Evolutionary conservation across 2,329 filamentous ascomycete species (phyloP).

Genomic region (Penicillium sp.): DNA sequence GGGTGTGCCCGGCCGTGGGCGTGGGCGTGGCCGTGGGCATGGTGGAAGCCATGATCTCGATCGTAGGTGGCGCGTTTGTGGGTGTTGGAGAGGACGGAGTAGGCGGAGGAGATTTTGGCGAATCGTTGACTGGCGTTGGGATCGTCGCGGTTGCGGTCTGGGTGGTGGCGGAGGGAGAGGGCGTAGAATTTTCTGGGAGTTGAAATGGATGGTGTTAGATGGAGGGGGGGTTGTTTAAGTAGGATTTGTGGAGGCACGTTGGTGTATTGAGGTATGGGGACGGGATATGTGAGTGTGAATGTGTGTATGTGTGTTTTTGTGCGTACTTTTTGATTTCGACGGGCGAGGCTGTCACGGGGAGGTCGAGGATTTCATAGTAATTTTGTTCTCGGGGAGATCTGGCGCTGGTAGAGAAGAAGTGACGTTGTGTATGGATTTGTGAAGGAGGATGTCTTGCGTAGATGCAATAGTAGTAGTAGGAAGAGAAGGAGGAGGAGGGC

Average conservation of each 20-base stretch:
- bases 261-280: too few species aligned
- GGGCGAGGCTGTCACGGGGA: constrained; percentile 63
- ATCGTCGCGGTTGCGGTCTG: constrained; percentile 78
- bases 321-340: constrained; percentile 76
- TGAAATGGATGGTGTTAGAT: background rate
- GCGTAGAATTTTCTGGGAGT: constrained; percentile 65
- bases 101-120: constrained; percentile 77
- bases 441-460: background rate
- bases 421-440: background rate
- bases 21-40: constrained; percentile 24
- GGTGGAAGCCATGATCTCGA: constrained; percentile 45
- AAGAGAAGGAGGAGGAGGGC: background rate
- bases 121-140: constrained; percentile 68
- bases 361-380: constrained; percentile 75
- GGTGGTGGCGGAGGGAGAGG: constrained; percentile 87
- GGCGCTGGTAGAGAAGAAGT: constrained; percentile 41
- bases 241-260: too few species aligned
- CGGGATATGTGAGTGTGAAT: too few species aligned
- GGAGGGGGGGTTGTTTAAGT: background rate
- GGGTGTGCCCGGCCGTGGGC: constrained; percentile 21
- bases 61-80: constrained; percentile 77
- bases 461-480: too few species aligned
- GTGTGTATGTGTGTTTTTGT: background rate
- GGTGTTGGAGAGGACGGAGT: constrained; percentile 65
- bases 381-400: constrained; percentile 42